Evolutionary conservation across 768 basidiomycete species (phyloP).

Genomic region (Tephrocybe sp.): DNA sequence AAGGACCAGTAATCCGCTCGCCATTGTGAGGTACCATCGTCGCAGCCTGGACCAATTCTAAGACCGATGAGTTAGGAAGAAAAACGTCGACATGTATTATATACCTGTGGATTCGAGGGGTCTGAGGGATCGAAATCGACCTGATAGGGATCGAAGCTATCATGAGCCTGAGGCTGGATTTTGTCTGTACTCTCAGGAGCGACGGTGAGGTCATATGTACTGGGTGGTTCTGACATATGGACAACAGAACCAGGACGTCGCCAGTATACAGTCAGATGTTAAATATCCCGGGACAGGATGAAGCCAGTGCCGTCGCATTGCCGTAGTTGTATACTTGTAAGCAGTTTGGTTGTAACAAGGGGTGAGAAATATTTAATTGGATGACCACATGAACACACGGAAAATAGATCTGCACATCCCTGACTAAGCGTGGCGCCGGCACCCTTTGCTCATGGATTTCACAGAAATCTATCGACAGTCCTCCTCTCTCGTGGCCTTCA

Average conservation of each 20-base stretch:
- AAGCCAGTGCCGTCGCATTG: slow-evolving; percentile 1
- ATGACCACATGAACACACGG: slow-evolving; percentile 1
- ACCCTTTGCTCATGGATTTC: slow-evolving; percentile 61
- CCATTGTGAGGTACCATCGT: slow-evolving; percentile 45
- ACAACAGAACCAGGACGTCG: background rate
- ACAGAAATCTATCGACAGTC: slow-evolving; percentile 83
- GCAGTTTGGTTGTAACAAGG: background rate
- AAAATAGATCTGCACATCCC: background rate
- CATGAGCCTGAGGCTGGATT: slow-evolving; percentile 4
- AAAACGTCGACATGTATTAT: background rate
- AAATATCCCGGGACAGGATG: background rate
- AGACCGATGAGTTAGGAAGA: background rate
- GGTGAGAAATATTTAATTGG: slow-evolving; percentile 2
- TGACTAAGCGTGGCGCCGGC: background rate
- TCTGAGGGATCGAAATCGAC: slow-evolving; percentile 37
- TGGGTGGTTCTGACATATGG: slow-evolving; percentile 4
- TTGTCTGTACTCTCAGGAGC: slow-evolving; percentile 2
- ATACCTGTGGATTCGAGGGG: slow-evolving; percentile 45
- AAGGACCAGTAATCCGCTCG: slow-evolving; percentile 48
- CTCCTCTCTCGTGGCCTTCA: slow-evolving; percentile 69
- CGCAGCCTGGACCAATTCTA: slow-evolving; percentile 48
- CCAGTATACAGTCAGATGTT: no score
- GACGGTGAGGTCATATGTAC: slow-evolving; percentile 2
- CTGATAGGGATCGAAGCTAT: slow-evolving; percentile 28
- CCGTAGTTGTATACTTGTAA: background rate